Base-by-base conservation (phyloP, 805 yeast species). In the Millerozyma acaciae region DNA sequence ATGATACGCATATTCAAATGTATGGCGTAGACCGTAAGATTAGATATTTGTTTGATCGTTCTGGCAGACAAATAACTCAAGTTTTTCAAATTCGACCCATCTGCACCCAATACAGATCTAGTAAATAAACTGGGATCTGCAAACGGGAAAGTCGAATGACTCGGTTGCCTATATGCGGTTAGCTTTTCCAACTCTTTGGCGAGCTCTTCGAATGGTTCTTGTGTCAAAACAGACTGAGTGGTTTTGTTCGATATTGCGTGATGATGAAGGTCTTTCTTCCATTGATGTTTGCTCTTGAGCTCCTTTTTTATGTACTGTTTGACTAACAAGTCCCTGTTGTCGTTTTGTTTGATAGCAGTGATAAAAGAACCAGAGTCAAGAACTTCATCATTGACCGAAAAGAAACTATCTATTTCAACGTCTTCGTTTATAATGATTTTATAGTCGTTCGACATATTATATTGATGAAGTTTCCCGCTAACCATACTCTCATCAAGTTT, bases 351-450 rank as follows among this genome's bases (percentile, higher is more conserved):
- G 8, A 51, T 30, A 6, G 44, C 34, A 12, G 57, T 33, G n/a
- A 55, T 34, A 33, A 53, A 58, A 6, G 50, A 53, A 1, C 67
- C 67, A 3, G 56, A 43, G 16, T 50, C 52, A 2, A 56, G 44
- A 9, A 51, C 37, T n/a, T 37, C 44, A 30, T 62, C 68, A 8
- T 35, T 41, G 2, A 61, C 28, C 16, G 42, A 39, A 9, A 50
- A 43, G 29, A 42, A 34, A 8, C 51, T 35, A 9, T 26, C 23
- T 7, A 43, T 20, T 15, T 27, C 23, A n/a, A 37, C 33, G 2
- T 23, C 18, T 2, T 30, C 35, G 22, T 34, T 13, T 3, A 35
- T 22, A 14, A 40, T 32, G 20, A 33, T 10, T 10, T 21, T 27
- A 29, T 45, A 45, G n/a, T n/a, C n/a, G n/a, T n/a, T n/a, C n/a